phyloP scores from a whole-genome alignment of 1,284 basidiomycete species.

The Leccinum griseonigrum region DNA sequence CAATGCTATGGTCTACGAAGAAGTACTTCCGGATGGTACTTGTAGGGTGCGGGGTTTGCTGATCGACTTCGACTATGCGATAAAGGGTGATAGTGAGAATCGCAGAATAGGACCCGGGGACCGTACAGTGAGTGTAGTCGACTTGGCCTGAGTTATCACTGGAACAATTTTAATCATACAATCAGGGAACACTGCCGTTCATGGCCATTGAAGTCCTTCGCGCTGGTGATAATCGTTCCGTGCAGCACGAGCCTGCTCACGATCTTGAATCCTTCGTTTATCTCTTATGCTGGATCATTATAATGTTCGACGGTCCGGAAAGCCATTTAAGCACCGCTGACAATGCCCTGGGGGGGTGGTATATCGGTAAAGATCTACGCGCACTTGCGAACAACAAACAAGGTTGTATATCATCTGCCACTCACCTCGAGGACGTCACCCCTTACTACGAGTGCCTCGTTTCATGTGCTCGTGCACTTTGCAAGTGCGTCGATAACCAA shows the following conservation, averaged over 20 bases:
- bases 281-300: background rate
- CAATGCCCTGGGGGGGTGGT: background rate
- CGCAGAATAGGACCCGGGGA: background rate
- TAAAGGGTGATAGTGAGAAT: background rate
- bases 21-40: background rate
- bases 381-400: background rate
- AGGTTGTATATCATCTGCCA: background rate
- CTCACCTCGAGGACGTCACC: background rate
- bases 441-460: background rate
- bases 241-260: background rate
- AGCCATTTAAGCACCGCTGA: background rate
- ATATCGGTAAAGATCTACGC: background rate
- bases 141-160: background rate
- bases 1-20: background rate
- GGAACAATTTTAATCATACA: background rate
- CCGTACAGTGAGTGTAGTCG: background rate
- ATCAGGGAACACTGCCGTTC: background rate
- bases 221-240: background rate
- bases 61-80: background rate
- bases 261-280: background rate
- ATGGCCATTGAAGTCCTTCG: background rate
- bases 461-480: background rate
- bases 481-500: background rate
- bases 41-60: background rate
- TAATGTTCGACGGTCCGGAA: background rate